These are phyloP conservation scores for Pleurotus citrinopileatus DNA, from an alignment of 768 basidiomycete species.

Conservation along the genomic window DNA sequence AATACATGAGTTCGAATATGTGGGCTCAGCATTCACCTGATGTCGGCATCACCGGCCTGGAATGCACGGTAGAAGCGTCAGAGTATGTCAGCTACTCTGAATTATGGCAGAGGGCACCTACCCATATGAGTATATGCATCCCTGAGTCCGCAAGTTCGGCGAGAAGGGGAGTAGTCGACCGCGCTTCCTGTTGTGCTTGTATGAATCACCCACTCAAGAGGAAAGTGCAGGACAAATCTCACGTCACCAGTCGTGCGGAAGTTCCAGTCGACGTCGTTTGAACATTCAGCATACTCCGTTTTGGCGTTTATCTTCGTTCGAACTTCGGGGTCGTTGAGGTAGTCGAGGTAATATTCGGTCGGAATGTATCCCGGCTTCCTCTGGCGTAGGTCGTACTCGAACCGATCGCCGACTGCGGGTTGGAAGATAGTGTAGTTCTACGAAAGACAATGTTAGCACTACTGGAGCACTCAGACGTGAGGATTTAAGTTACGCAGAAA, in stretches of 20 bases:
- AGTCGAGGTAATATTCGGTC: slow-evolving; percentile 51
- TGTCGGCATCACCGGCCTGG: slow-evolving; percentile 49
- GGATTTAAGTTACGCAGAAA: slow-evolving; percentile 47
- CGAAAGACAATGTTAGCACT: background rate
- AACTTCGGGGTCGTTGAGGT: slow-evolving; percentile 27
- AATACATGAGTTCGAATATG: background rate
- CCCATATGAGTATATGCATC: slow-evolving; percentile 47
- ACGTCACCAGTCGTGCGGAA: slow-evolving; percentile 59
- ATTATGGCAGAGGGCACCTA: slow-evolving; percentile 13
- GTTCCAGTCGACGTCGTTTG: slow-evolving; percentile 34
- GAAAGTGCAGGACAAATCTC: background rate
- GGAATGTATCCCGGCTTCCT: slow-evolving; percentile 54
- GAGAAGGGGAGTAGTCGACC: slow-evolving; percentile 34
- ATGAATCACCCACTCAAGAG: background rate
- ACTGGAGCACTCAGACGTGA: background rate
- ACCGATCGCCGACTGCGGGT: slow-evolving; percentile 51
- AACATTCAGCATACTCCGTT: slow-evolving; percentile 44
- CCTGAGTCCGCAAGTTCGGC: slow-evolving; percentile 41
- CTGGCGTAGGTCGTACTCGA: slow-evolving; percentile 57
- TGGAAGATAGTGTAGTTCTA: slow-evolving; percentile 44
- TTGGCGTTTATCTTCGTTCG: slow-evolving; percentile 42
- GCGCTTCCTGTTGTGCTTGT: slow-evolving; percentile 41
- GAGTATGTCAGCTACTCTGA: background rate
- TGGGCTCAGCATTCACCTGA: slow-evolving; percentile 32
- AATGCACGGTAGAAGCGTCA: background rate